Percentiles rank a stretch among this genome's conserved stretches.
Conservation (phyloP, 1,139 yeast species). For the Saccharomyces hybrid region DNA sequence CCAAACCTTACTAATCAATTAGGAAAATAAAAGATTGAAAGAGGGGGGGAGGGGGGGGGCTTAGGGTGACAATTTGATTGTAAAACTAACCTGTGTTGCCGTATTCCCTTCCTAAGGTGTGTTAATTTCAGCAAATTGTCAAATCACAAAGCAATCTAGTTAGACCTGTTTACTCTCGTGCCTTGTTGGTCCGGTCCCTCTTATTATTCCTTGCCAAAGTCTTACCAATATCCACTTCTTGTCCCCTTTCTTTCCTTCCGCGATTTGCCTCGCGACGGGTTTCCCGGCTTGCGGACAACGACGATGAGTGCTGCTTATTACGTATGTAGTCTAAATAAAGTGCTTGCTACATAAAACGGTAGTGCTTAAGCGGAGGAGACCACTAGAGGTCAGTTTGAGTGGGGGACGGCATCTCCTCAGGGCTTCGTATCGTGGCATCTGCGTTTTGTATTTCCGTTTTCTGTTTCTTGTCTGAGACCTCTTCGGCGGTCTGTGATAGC, state of each 20-base stretch:
- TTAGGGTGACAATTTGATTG: not conserved
- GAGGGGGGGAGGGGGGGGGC: not conserved
- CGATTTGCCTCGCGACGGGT: not conserved
- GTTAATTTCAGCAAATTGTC: not conserved
- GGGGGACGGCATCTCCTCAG: not conserved
- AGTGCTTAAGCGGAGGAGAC: not conserved
- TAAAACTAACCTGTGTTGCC: not conserved
- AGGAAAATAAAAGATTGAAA: not conserved
- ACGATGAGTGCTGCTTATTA: not conserved
- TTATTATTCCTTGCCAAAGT: not conserved
- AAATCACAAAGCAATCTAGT: not conserved
- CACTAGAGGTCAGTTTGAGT: not conserved
- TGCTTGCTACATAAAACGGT: not conserved
- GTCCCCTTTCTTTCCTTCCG: not conserved
- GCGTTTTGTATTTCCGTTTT: constrained; percentile 4
- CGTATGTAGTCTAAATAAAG: not conserved
- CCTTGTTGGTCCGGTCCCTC: not conserved
- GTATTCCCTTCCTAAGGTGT: not conserved
- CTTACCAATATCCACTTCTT: not conserved
- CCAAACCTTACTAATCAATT: not conserved
- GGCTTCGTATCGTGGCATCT: not conserved
- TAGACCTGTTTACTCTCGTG: not conserved
- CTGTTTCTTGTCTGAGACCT: constrained; percentile 6
- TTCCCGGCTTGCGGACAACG: not conserved
- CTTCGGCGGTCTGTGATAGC: not conserved